A percentile compares a stretch with the other conserved stretches of the same genome.
Evolutionary conservation across 2,329 filamentous ascomycete genomes (phyloP).

Genomic region (Exophiala sp.): DNA sequence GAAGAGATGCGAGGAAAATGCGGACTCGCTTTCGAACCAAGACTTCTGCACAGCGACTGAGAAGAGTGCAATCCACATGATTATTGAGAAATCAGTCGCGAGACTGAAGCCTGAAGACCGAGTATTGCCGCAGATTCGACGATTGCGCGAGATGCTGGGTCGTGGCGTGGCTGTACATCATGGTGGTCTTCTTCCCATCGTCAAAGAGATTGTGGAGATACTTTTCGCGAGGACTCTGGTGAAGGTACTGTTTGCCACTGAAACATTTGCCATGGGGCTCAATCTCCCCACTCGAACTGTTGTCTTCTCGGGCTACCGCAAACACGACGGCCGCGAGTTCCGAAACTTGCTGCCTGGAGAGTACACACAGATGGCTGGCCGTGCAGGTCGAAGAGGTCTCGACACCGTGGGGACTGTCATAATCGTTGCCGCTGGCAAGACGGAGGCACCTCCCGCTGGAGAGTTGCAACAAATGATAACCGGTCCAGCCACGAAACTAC

Average conservation of each 20-base stretch:
- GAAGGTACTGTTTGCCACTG: constrained; percentile 94
- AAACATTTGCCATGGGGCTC: constrained; percentile 97
- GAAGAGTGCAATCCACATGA: constrained; percentile 97
- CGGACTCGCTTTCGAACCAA: constrained; percentile 88
- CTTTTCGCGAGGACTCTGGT: constrained; percentile 92
- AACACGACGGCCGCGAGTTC: constrained; percentile 91
- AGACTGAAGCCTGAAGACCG: constrained; percentile 88
- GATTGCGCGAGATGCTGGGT: constrained; percentile 77
- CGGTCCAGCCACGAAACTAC: constrained; percentile 88
- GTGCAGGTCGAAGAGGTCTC: constrained; percentile 86
- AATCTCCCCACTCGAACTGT: constrained; percentile 95
- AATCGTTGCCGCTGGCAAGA: constrained; percentile 74
- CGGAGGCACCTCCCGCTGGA: constrained; percentile 81
- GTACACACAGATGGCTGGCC: constrained; percentile 97
- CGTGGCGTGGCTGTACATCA: constrained; percentile 95
- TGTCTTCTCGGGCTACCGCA: constrained; percentile 94
- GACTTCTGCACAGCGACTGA: constrained; percentile 91
- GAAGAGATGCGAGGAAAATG: constrained; percentile 95
- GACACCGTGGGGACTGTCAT: constrained; percentile 93
- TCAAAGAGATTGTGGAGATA: constrained; percentile 97
- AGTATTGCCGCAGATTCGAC: constrained; percentile 83
- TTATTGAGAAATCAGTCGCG: constrained; percentile 90
- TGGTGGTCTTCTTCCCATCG: constrained; percentile 87
- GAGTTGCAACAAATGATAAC: constrained; percentile 91
- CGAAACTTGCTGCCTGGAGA: constrained; percentile 88